Evolutionary conservation across 768 basidiomycete species (phyloP).

Genomic region (Trametes cubensis): DNA sequence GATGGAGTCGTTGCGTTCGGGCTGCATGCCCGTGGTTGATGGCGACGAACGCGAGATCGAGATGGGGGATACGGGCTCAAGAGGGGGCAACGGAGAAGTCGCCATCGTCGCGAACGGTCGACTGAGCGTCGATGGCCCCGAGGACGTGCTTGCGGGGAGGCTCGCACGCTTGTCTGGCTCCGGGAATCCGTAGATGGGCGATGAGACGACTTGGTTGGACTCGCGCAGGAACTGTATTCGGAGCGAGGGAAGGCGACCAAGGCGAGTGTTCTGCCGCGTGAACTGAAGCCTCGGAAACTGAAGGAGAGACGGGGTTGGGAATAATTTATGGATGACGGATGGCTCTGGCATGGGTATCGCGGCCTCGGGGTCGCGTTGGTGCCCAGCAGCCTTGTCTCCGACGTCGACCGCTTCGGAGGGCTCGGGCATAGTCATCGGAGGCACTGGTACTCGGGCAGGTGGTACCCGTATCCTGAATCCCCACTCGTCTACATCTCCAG

Average conservation of each 20-base stretch:
- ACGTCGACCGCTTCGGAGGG: not conserved
- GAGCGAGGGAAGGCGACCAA: conserved; percentile 19
- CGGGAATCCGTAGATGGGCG: conserved; percentile 1
- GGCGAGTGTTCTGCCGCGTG: conserved; percentile 2
- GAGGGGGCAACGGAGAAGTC: conserved; percentile 1
- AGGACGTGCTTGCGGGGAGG: conserved; percentile 7
- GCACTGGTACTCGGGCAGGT: conserved; percentile 11
- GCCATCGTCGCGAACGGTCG: conserved; percentile 20
- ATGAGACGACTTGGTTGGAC: conserved; percentile 14
- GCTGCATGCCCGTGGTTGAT: not conserved
- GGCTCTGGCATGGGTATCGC: conserved; percentile 11
- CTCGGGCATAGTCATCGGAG: conserved; percentile 9
- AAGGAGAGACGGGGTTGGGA: not conserved
- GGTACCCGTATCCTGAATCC: conserved; percentile 6
- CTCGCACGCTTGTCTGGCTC: not conserved
- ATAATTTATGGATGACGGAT: not conserved
- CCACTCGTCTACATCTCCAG: conserved; percentile 8
- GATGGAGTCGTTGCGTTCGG: not conserved
- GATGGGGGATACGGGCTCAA: conserved; percentile 4
- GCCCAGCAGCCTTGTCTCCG: not conserved
- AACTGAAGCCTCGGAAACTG: conserved; percentile 9
- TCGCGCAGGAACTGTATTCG: conserved; percentile 20
- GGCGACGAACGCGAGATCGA: not conserved
- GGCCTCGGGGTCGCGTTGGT: not conserved
- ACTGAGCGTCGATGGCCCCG: conserved; percentile 10